These are phyloP conservation scores for Gastrolobium villosum DNA, from an alignment of 306 rosid genomes.

Conservation along the genomic window DNA sequence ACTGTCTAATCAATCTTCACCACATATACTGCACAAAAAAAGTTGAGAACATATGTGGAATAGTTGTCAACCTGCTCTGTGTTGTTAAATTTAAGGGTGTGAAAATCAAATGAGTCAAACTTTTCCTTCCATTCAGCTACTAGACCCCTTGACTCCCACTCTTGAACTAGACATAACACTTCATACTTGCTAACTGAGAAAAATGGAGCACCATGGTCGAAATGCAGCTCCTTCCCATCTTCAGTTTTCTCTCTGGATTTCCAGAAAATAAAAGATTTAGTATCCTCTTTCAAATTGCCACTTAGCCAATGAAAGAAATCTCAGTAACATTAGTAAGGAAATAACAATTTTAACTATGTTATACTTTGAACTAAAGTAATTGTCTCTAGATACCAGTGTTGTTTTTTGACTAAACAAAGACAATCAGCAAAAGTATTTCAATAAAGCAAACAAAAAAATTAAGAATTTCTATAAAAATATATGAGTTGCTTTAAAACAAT, in stretches of 20 bases:
- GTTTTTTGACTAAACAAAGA: background rate
- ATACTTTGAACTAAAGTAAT: background rate
- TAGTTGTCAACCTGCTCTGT: too few species aligned
- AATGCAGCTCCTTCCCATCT: constrained; percentile 84
- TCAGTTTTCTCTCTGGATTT: constrained; percentile 71
- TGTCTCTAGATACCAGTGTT: background rate
- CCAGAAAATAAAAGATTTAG: constrained; percentile 36
- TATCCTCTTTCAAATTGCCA: constrained; percentile 14
- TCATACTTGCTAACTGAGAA: constrained; percentile 74
- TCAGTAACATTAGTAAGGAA: constrained; percentile 28
- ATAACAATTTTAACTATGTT: background rate
- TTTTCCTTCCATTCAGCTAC: constrained; percentile 86
- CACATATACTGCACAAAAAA: too few species aligned
- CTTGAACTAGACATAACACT: constrained; percentile 62
- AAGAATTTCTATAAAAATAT: constrained; percentile 1
- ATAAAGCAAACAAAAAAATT: constrained; percentile 14
- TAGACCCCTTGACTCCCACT: constrained; percentile 83
- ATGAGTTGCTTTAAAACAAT: constrained; percentile 21
- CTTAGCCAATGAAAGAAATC: constrained; percentile 25
- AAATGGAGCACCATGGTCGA: constrained; percentile 93
- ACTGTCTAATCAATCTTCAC: too few species aligned
- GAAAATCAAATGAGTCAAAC: too few species aligned
- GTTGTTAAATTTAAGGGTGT: too few species aligned
- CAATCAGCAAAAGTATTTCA: constrained; percentile 12
- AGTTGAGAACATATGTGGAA: too few species aligned